These are phyloP conservation scores for Tuber umbilicatum DNA, from an alignment of 495 filamentous ascomycete genomes.

Conservation along the genomic window DNA sequence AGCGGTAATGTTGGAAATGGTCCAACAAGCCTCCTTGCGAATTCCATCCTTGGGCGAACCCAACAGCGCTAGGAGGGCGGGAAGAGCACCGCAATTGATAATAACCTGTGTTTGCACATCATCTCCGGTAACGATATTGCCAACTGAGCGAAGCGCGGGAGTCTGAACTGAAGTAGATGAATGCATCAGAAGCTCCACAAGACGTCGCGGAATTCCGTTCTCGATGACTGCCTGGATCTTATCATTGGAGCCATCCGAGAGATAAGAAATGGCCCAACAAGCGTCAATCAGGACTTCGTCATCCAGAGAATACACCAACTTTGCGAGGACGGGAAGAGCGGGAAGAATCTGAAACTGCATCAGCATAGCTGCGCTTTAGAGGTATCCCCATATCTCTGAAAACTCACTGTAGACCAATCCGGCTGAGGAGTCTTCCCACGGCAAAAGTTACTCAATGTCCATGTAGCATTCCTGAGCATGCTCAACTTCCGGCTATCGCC, in stretches of 20 bases:
- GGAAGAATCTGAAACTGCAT: conserved; percentile 68
- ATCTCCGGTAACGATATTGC: conserved; percentile 98
- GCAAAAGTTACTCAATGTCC: conserved; percentile 99
- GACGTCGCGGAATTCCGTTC: conserved; percentile 90
- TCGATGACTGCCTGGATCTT: conserved; percentile 99
- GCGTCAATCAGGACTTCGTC: conserved; percentile 98
- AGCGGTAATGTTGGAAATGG: conserved; percentile 97
- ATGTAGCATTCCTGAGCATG: conserved; percentile 98
- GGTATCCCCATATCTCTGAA: conserved; percentile 5
- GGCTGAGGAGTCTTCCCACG: conserved; percentile 99
- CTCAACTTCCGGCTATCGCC: conserved; percentile 98
- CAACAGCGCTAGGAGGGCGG: conserved; percentile 83
- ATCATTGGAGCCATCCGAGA: conserved; percentile 98
- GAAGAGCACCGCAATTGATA: conserved; percentile 93
- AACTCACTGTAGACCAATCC: conserved; percentile 87
- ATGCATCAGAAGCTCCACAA: conserved; percentile 97
- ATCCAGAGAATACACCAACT: conserved; percentile 96
- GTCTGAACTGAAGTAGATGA: conserved; percentile 99
- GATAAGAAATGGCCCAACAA: conserved; percentile 99
- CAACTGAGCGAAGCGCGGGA: conserved; percentile 90
- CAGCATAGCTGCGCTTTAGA: conserved; percentile 14
- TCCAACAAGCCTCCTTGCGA: conserved; percentile 99
- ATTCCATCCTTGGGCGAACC: conserved; percentile 98
- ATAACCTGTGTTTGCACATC: conserved; percentile 99
- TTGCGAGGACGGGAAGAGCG: conserved; percentile 91